phyloP scores from a whole-genome alignment of 2,329 filamentous ascomycete species.

The Cladosporium sp. region DNA sequence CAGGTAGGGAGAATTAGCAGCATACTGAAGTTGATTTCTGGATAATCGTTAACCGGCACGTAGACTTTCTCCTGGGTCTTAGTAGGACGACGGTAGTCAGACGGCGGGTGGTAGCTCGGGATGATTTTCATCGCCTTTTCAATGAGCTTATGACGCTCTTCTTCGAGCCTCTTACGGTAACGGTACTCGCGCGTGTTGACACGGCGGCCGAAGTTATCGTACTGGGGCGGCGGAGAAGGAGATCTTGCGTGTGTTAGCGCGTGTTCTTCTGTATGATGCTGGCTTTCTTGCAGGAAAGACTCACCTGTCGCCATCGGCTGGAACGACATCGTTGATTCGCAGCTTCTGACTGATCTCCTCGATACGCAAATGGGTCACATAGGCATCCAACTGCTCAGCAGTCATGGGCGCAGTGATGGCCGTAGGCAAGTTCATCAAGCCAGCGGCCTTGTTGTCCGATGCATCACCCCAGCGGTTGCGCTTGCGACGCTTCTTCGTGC shows the following conservation, averaged over 20 bases:
- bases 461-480: constrained; percentile 97
- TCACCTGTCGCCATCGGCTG: constrained; percentile 90
- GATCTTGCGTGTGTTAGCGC: constrained; percentile 57
- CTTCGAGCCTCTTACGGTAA: constrained; percentile 95
- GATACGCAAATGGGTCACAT: constrained; percentile 91
- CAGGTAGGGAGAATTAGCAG: constrained; percentile 56
- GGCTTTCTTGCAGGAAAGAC: constrained; percentile 31
- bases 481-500: constrained; percentile 88
- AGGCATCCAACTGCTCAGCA: constrained; percentile 94
- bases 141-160: constrained; percentile 97
- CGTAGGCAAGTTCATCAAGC: constrained; percentile 93
- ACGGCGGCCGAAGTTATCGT: constrained; percentile 98
- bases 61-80: constrained; percentile 99
- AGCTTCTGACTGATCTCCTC: constrained; percentile 99
- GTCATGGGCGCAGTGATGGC: constrained; percentile 98
- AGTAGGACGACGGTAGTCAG: constrained; percentile 96
- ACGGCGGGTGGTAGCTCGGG: constrained; percentile 97
- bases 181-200: constrained; percentile 98
- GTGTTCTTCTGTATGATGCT: background rate
- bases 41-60: constrained; percentile 99
- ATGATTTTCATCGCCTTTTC: constrained; percentile 99
- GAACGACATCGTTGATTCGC: constrained; percentile 97
- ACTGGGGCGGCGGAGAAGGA: constrained; percentile 90
- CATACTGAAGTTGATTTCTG: constrained; percentile 99
- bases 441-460: constrained; percentile 96